These are phyloP conservation scores for Plasmodium inui DNA, from an alignment of 169 alveolate genomes.

Conservation along the genomic window DNA sequence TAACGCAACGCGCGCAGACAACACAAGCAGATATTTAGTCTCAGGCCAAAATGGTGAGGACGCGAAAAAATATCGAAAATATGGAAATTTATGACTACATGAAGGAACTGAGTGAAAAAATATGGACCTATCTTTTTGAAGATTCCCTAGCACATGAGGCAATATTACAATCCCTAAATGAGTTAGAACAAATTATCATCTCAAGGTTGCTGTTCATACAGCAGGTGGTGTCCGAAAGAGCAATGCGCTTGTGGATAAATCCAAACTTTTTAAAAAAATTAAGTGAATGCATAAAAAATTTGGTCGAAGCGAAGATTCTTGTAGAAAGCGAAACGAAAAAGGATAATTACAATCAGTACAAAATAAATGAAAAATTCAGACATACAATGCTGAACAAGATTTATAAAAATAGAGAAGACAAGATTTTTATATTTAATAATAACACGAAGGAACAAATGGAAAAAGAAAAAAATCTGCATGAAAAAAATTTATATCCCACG, in stretches of 20 bases:
- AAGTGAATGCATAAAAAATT: conserved; percentile 77
- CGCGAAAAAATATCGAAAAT: conserved; percentile 66
- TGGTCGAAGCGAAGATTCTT: conserved; percentile 65
- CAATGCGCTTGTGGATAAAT: conserved; percentile 88
- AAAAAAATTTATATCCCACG: conserved; percentile 56
- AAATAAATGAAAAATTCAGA: conserved; percentile 63
- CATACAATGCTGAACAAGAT: conserved; percentile 60
- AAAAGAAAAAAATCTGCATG: conserved; percentile 52
- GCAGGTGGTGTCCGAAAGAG: conserved; percentile 89
- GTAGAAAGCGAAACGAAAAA: conserved; percentile 68
- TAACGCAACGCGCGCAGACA: not conserved
- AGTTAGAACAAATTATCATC: conserved; percentile 84
- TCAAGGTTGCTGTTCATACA: conserved; percentile 83
- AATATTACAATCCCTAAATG: conserved; percentile 83
- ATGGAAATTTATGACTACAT: conserved; percentile 74
- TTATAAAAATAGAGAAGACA: conserved; percentile 42
- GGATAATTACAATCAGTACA: conserved; percentile 70
- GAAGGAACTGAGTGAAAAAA: conserved; percentile 63
- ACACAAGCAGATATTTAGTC: not conserved
- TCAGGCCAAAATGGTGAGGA: conserved; percentile 52
- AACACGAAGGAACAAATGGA: conserved; percentile 50
- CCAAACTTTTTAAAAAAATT: conserved; percentile 81
- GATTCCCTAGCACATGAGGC: conserved; percentile 77
- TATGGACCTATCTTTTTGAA: conserved; percentile 69
- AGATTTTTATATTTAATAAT: conserved; percentile 48